Base-by-base conservation (phyloP, 352 stramenopile genomes). In the Globisporangium paroecandrum region DNA sequence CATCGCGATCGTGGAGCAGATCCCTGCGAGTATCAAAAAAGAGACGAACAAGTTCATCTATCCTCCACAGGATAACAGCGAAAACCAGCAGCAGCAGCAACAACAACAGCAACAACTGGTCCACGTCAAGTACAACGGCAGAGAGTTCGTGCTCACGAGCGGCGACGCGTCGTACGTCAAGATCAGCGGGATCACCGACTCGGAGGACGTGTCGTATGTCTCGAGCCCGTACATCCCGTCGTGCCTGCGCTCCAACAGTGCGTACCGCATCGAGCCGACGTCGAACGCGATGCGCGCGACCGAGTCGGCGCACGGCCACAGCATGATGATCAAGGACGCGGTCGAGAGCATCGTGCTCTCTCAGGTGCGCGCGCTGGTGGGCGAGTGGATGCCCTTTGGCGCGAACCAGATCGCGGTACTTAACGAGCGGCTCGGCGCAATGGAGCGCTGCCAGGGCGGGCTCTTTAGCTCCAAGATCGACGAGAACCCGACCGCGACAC, bases 361-460 rank as follows among this genome's bases (percentile, higher is more conserved):
- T 24, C 94, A 95, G 22, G 96, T 99, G 15, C 97, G 90, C 4
- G 92, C 98, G 8, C 97, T 99, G 60, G 94, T 99, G 43, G 94
- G 94, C 22, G 97, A 99, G 72, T 99, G 97, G 81, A 95, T 99
- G 59, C 97, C 97, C 10, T 99, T 99, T 70, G 97, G 97, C 32
- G 89, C 95, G 13, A 99, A 99, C 76, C 92, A 99, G 77, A 98
- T 99, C 66, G 93, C 98, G 10, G 94, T 97, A 59, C 77, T 99
- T 4, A 99, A 99, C 66, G 97, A 98, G 66, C 98, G 97, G 49
- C 77, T 99, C 9, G 97, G 96, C 3, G 92, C 92, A 5, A 98
- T 97, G 70, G 96, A 99, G 63, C 90, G 97, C 22, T 97, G 97
- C 60, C 96, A 99, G 77, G 97, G 97, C 43, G 97, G 97, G 0